Conservation (phyloP, 306 rosid genomes). For the Vicia faba region DNA sequence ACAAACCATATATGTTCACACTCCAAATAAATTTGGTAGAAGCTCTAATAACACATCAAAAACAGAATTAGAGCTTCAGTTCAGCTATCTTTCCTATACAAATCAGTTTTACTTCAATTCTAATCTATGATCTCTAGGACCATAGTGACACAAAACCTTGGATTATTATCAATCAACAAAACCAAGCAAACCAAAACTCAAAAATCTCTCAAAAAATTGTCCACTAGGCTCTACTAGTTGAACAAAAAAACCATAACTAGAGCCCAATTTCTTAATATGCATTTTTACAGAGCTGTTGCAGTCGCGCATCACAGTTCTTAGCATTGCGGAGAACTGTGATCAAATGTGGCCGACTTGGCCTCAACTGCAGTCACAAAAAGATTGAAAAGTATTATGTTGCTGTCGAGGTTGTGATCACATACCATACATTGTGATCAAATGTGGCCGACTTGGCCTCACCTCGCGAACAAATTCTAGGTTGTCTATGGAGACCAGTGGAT, state of each 20-base stretch:
- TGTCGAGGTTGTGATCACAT: not conserved
- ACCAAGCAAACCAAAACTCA: constrained; percentile 27
- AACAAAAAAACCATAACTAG: constrained; percentile 38
- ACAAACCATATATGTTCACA: constrained; percentile 18
- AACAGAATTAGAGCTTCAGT: constrained; percentile 41
- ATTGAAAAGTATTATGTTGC: not conserved
- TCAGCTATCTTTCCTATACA: constrained; percentile 39
- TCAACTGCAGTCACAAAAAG: not conserved
- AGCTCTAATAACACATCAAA: constrained; percentile 43
- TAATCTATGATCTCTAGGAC: not conserved
- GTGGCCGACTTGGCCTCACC: too few species aligned
- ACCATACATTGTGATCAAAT: not conserved
- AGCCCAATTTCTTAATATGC: constrained; percentile 20
- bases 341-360: not conserved
- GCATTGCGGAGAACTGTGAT: not conserved
- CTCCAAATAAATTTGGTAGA: constrained; percentile 20
- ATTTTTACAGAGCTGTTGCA: not conserved
- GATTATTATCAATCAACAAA: constrained; percentile 27
- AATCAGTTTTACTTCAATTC: constrained; percentile 28
- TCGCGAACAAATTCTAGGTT: too few species aligned
- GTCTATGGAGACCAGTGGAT: too few species aligned
- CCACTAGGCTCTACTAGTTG: constrained; percentile 36
- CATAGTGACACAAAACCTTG: constrained; percentile 5
- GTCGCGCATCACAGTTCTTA: not conserved
- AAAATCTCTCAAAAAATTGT: not conserved